A percentile compares a stretch with the other conserved stretches of the same genome.
Evolutionary conservation across 169 alveolate genomes (phyloP).

Genomic region (Eimeria sp.): DNA sequence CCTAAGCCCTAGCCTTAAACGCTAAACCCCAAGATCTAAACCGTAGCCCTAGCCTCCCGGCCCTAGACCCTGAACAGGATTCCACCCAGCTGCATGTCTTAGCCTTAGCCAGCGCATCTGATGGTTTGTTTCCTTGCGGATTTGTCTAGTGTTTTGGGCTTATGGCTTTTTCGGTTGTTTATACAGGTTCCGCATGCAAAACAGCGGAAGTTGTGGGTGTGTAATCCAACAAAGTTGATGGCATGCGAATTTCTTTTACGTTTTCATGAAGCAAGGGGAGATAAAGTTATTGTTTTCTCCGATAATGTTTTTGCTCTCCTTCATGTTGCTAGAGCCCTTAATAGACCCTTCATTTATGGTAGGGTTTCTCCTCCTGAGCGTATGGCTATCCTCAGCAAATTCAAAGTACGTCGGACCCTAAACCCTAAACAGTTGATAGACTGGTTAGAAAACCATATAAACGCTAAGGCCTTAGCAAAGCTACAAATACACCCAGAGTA

Average conservation of each 20-base stretch:
- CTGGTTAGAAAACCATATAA: no score
- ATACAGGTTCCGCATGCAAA: slow-evolving; percentile 91
- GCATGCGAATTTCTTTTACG: slow-evolving; percentile 97
- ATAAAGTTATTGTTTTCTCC: slow-evolving; percentile 98
- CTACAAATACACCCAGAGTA: neutral
- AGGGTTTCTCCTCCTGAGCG: slow-evolving; percentile 83
- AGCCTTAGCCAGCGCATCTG: no score
- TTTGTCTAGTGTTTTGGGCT: neutral
- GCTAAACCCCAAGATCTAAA: neutral
- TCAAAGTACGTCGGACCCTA: slow-evolving; percentile 88
- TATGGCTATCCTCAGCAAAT: slow-evolving; percentile 92
- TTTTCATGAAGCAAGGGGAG: slow-evolving; percentile 98
- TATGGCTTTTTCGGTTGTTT: neutral
- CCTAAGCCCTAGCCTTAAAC: neutral
- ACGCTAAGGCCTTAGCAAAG: no score
- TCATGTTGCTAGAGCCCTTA: slow-evolving; percentile 94
- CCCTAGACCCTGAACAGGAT: no score
- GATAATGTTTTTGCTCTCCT: slow-evolving; percentile 98
- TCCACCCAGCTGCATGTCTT: no score
- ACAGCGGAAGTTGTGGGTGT: slow-evolving; percentile 97
- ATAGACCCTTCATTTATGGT: slow-evolving; percentile 90
- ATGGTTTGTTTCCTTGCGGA: neutral
- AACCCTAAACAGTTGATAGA: neutral
- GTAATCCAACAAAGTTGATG: slow-evolving; percentile 98
- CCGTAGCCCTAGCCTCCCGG: no score